Percentiles rank a stretch among this genome's conserved stretches.
Conservation (phyloP, 2,329 filamentous ascomycete species). For the Fusarium hainanense region DNA sequence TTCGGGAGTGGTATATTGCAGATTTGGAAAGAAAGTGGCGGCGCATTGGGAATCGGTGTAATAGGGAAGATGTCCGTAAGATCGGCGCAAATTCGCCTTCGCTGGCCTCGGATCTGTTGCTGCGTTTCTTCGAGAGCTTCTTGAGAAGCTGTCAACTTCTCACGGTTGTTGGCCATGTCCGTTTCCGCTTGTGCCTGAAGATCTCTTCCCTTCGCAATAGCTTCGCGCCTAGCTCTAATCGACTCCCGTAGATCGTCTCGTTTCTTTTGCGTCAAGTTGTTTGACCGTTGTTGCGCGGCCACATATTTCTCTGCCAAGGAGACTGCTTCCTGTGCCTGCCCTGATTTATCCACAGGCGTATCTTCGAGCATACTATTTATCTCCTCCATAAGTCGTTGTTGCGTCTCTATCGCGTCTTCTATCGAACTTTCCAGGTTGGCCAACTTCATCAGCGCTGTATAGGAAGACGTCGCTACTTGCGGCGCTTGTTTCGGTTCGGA, state of each 20-base stretch:
- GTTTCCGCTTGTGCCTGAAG: constrained; percentile 67
- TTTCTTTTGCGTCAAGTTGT: constrained; percentile 70
- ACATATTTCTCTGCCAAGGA: constrained; percentile 66
- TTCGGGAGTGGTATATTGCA: constrained; percentile 83
- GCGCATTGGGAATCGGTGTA: constrained; percentile 65
- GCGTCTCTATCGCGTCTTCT: constrained; percentile 85
- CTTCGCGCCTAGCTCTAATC: constrained; percentile 71
- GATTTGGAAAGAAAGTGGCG: constrained; percentile 84
- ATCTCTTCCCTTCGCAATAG: constrained; percentile 73
- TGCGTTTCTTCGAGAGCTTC: constrained; percentile 66
- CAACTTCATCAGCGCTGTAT: constrained; percentile 87
- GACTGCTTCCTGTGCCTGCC: constrained; percentile 62
- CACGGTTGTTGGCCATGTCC: constrained; percentile 70
- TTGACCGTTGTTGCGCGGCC: constrained; percentile 70
- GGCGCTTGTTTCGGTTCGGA: constrained; percentile 65
- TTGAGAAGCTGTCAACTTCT: constrained; percentile 68
- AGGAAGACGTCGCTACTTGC: constrained; percentile 76
- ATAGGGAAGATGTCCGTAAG: constrained; percentile 84
- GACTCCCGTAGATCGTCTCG: constrained; percentile 76
- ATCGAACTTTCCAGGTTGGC: constrained; percentile 91
- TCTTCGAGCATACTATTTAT: constrained; percentile 71
- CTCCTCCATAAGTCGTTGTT: constrained; percentile 78
- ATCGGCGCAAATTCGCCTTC: constrained; percentile 88
- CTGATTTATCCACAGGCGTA: constrained; percentile 56
- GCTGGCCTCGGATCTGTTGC: constrained; percentile 82